Conservation (phyloP, 73 alveolate species). For the Effrenium voratum region DNA sequence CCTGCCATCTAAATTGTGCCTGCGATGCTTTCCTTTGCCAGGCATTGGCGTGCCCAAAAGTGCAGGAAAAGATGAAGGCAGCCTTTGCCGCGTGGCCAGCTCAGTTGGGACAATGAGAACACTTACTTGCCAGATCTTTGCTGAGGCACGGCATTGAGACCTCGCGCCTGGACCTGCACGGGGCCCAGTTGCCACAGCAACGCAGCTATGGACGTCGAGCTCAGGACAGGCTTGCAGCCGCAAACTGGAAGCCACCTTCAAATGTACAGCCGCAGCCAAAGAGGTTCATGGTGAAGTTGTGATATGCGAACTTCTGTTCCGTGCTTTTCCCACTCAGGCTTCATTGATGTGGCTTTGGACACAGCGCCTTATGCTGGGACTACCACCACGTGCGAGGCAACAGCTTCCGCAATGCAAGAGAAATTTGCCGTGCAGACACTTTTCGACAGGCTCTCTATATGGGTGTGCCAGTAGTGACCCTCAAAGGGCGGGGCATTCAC, state of each 20-base stretch:
- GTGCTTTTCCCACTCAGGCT: not conserved
- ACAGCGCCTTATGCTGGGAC: constrained; percentile 90
- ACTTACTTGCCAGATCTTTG: not conserved
- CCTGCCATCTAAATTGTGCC: not conserved
- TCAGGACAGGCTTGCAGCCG: constrained; percentile 83
- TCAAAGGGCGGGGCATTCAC: constrained; percentile 52
- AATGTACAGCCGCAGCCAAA: constrained; percentile 49
- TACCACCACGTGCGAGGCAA: constrained; percentile 83
- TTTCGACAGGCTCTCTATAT: constrained; percentile 48
- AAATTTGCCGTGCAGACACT: not conserved
- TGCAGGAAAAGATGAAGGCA: constrained; percentile 63
- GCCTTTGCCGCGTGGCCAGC: constrained; percentile 58
- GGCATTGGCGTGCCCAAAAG: constrained; percentile 70
- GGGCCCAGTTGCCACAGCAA: not conserved
- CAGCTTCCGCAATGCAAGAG: not conserved
- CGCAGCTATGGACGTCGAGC: not conserved
- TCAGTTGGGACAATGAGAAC: not conserved
- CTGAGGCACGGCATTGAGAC: constrained; percentile 54
- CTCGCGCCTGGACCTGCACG: constrained; percentile 56
- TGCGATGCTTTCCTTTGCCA: not conserved
- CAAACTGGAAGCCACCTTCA: constrained; percentile 83
- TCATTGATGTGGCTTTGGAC: constrained; percentile 80
- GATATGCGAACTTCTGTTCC: not conserved
- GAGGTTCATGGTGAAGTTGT: not conserved
- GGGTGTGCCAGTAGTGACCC: constrained; percentile 89